These are phyloP conservation scores for Musa itinerans DNA, from an alignment of 176 grass and related monocot genomes.

Conservation along the genomic window DNA sequence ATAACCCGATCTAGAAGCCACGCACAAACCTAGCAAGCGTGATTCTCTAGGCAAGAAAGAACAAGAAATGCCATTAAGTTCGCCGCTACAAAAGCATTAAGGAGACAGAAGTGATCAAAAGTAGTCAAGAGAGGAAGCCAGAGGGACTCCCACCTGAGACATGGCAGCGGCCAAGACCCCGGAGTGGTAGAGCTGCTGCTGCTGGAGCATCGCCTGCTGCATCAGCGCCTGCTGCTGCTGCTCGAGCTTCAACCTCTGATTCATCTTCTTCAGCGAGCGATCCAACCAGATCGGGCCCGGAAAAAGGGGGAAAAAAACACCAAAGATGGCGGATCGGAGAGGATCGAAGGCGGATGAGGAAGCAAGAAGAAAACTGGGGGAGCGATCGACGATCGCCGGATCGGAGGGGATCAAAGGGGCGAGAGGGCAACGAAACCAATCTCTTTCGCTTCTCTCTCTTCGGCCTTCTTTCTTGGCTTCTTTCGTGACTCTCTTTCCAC, in stretches of 20 bases:
- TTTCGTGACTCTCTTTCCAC: too few species aligned
- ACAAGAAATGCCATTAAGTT: neutral
- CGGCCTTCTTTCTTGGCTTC: too few species aligned
- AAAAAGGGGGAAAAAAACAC: neutral
- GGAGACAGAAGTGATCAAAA: neutral
- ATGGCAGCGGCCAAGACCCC: slow-evolving; percentile 61
- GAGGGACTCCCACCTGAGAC: slow-evolving; percentile 36
- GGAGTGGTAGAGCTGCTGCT: slow-evolving; percentile 71
- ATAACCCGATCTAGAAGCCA: neutral
- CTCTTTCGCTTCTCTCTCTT: too few species aligned
- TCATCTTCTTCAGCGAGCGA: neutral
- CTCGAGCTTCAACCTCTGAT: slow-evolving; percentile 51
- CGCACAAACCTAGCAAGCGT: neutral
- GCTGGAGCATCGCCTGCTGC: slow-evolving; percentile 59
- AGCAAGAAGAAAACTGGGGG: too few species aligned
- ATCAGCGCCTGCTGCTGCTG: slow-evolving; percentile 54
- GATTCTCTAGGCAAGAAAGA: neutral
- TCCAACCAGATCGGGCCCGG: neutral
- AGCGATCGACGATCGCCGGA: too few species aligned
- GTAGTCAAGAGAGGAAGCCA: neutral
- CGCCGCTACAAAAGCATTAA: neutral
- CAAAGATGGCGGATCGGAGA: neutral
- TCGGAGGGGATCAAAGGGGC: neutral
- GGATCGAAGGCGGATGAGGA: neutral
- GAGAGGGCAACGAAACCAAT: neutral